Base-by-base conservation (phyloP, 2,329 filamentous ascomycete genomes). In the Fusarium metavorans region DNA sequence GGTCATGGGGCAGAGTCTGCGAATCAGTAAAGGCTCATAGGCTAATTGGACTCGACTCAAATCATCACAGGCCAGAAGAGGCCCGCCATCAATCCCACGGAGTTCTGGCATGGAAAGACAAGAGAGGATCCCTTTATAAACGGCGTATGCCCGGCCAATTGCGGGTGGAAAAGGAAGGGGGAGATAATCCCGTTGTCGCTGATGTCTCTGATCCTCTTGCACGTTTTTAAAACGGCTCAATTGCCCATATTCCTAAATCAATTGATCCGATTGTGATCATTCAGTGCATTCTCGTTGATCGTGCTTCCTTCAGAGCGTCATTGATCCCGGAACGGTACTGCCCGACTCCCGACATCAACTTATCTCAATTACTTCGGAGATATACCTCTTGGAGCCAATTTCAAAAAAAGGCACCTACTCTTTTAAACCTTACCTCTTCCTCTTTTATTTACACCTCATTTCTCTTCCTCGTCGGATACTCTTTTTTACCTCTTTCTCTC, bases 101-200 rank as follows among this genome's bases (percentile, higher is more conserved):
- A 23, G 43, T 48, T 48, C 43, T 45, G 52, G 32, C n/a, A 14
- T 30, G 27, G 27, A 30, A 30, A 10, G 30, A 32, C 30, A 60
- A 39, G 18, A 67, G 64, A 67, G 43, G 45, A 16, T 61, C 32
- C 2, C 56, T 32, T 32, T 75, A 70, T 70, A 75, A 75, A 75
- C 72, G 66, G 69, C 69, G 43, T 60, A 70, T 70, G 63, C 57
- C 66, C 72, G 66, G 69, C 52, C 72, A 74, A 74, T 73, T 70
- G 69, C 27, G 52, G 60, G 56, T 32, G 59, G 54, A 48, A 52
- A 23, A 25, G 61, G 39, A 65, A 66, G 32, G 18, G 62, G 50
- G 66, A 66, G 27, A 30, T 59, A 60, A 23, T 23, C 30, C 18
- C 41, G 34, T 64, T 30, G 56, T 62, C 61, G 60, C 41, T 69